Percentiles rank a stretch among this genome's conserved stretches.
These are phyloP conservation scores for Penicillium corylophilum DNA, from an alignment of 2,329 filamentous ascomycete genomes.

Conservation along the genomic window DNA sequence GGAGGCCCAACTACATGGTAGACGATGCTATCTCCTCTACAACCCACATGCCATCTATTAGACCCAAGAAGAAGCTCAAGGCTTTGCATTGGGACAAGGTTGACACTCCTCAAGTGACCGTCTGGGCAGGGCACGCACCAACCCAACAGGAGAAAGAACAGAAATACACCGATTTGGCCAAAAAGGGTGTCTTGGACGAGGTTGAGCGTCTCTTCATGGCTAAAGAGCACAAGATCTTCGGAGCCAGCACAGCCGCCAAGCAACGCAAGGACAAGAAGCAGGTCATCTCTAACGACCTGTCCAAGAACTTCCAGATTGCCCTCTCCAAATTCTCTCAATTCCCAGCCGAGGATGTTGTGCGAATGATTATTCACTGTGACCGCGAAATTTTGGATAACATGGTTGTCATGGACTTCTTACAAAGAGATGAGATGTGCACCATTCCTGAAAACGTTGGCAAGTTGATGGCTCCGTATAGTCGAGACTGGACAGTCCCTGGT, in stretches of 20 bases:
- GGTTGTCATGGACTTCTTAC: slow-evolving; percentile 95
- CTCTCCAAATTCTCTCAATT: slow-evolving; percentile 89
- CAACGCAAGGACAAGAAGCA: slow-evolving; percentile 97
- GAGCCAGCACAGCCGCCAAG: slow-evolving; percentile 60
- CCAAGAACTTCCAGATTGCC: slow-evolving; percentile 88
- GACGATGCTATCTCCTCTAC: slow-evolving; percentile 57
- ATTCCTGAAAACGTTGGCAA: slow-evolving; percentile 89
- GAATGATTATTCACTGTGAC: slow-evolving; percentile 96
- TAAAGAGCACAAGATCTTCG: slow-evolving; percentile 87
- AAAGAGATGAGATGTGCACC: slow-evolving; percentile 87
- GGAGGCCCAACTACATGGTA: slow-evolving; percentile 71
- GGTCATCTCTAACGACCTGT: slow-evolving; percentile 86
- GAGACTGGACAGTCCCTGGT: slow-evolving; percentile 91
- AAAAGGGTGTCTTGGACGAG: slow-evolving; percentile 93
- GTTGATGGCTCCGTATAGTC: slow-evolving; percentile 90
- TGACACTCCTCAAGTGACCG: slow-evolving; percentile 83
- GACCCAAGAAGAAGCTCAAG: slow-evolving; percentile 99
- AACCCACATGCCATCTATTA: slow-evolving; percentile 72
- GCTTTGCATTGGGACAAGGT: slow-evolving; percentile 99
- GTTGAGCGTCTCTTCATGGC: slow-evolving; percentile 97
- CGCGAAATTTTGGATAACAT: slow-evolving; percentile 80
- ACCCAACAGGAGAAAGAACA: slow-evolving; percentile 87
- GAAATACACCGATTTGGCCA: slow-evolving; percentile 89
- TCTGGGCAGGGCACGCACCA: slow-evolving; percentile 85
- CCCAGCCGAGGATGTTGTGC: slow-evolving; percentile 78